A percentile compares a stretch with the other conserved stretches of the same genome.
Conservation (phyloP, 179 eudicot genomes). For the Carnegiea gigantea region DNA sequence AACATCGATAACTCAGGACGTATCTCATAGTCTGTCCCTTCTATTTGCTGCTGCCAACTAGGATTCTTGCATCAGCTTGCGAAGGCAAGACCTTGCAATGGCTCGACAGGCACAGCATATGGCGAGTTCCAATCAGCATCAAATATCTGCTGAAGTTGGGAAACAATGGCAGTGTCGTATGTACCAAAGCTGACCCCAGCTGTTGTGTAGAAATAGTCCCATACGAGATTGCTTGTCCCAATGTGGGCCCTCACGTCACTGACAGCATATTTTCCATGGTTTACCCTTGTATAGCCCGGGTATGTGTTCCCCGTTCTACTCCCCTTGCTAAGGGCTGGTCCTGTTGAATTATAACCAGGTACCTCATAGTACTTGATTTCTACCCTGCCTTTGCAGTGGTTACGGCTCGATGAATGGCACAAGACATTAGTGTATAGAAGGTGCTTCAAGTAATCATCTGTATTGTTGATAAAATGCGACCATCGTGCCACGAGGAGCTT, state of each 20-base stretch:
- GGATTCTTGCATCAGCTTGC: constrained; percentile 28
- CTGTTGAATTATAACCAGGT: constrained; percentile 71
- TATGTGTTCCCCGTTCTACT: constrained; percentile 52
- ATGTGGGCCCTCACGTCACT: constrained; percentile 84
- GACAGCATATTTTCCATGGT: constrained; percentile 89
- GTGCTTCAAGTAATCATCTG: constrained; percentile 72
- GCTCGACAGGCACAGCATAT: constrained; percentile 59
- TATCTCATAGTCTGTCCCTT: background rate
- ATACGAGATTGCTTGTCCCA: constrained; percentile 79
- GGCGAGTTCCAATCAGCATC: constrained; percentile 94
- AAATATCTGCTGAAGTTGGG: constrained; percentile 71
- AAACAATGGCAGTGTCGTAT: constrained; percentile 59
- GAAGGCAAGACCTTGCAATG: constrained; percentile 40
- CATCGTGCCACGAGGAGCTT: constrained; percentile 75
- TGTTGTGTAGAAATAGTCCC: constrained; percentile 87
- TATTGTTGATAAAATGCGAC: constrained; percentile 67
- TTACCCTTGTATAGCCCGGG: constrained; percentile 72
- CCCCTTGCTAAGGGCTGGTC: constrained; percentile 62
- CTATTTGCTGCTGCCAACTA: background rate
- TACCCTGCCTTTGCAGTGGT: constrained; percentile 67
- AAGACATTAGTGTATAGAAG: constrained; percentile 69
- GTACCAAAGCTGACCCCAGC: constrained; percentile 90
- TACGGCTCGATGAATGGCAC: constrained; percentile 70
- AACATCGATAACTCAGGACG: too few species aligned
- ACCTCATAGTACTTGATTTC: constrained; percentile 79